Conservation (phyloP, 345 rosid genomes). For the Sonneratia caseolaris region DNA sequence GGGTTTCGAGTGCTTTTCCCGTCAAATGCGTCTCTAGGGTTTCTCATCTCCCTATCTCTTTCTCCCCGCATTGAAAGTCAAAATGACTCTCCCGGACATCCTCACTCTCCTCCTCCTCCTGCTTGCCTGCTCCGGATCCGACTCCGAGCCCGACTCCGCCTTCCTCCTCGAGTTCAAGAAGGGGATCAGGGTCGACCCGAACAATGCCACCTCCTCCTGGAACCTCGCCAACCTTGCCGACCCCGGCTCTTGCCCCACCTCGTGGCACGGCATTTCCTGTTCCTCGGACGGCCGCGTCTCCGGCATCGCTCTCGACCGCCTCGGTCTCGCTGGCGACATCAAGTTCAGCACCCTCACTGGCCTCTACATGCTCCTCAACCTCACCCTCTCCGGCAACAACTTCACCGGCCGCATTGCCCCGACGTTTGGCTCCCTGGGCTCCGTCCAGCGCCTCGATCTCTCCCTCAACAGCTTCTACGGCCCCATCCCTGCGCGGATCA, state of each 20-base stretch:
- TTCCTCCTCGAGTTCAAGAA: slow-evolving; percentile 78
- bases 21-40: slow-evolving; percentile 23
- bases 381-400: slow-evolving; percentile 60
- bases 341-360: slow-evolving; percentile 54
- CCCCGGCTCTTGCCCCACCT: slow-evolving; percentile 30
- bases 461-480: slow-evolving; percentile 65
- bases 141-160: slow-evolving; percentile 43
- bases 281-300: slow-evolving; percentile 46
- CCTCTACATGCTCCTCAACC: slow-evolving; percentile 47
- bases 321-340: slow-evolving; percentile 62
- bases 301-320: slow-evolving; percentile 44
- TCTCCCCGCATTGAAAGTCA: background rate
- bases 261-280: slow-evolving; percentile 66
- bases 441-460: slow-evolving; percentile 79
- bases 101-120: slow-evolving; percentile 21
- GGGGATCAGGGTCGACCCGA: slow-evolving; percentile 53
- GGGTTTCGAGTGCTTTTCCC: slow-evolving; percentile 5
- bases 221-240: slow-evolving; percentile 14
- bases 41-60: background rate
- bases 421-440: slow-evolving; percentile 46
- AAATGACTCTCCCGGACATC: slow-evolving; percentile 6
- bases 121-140: slow-evolving; percentile 15
- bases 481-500: slow-evolving; percentile 79
- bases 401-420: slow-evolving; percentile 90
- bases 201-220: slow-evolving; percentile 38